These are phyloP conservation scores for Rhodotorula kratochvilovae DNA, from an alignment of 768 basidiomycete species.

Conservation along the genomic window DNA sequence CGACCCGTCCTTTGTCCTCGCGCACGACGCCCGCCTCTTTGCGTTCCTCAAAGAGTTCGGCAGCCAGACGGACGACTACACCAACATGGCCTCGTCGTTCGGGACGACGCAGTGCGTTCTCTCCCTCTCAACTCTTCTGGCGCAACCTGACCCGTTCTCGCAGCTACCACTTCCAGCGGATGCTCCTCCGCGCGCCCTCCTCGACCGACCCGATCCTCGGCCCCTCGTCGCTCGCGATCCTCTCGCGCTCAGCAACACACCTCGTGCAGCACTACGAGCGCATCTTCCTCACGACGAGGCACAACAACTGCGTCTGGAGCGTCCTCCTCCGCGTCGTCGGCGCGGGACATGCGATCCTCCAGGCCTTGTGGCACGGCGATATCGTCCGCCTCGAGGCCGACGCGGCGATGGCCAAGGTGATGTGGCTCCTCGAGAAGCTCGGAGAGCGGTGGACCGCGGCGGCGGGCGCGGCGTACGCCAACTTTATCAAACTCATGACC, in stretches of 20 bases:
- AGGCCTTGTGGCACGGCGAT: constrained; percentile 2
- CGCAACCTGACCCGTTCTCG: not conserved
- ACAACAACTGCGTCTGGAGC: constrained; percentile 9
- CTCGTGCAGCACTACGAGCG: not conserved
- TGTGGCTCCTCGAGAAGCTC: constrained; percentile 5
- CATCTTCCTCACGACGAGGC: not conserved
- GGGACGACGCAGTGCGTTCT: constrained; percentile 1
- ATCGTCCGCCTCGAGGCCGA: not conserved
- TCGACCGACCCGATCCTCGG: constrained; percentile 4
- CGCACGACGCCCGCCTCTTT: not conserved
- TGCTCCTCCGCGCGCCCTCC: constrained; percentile 4
- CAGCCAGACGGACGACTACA: not conserved
- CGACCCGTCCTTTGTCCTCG: not conserved
- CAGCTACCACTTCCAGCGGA: constrained; percentile 4
- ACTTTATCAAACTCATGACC: not conserved
- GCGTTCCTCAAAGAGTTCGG: not conserved
- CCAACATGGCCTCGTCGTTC: not conserved
- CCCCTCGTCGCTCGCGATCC: constrained; percentile 10
- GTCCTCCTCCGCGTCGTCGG: constrained; percentile 11
- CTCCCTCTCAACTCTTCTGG: not conserved
- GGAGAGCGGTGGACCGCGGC: not conserved
- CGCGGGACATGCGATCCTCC: constrained; percentile 7
- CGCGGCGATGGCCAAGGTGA: not conserved
- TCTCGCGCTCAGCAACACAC: not conserved
- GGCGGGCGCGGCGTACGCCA: not conserved